phyloP scores from a whole-genome alignment of 176 grass and related monocot genomes.

The Zoysia japonica region DNA sequence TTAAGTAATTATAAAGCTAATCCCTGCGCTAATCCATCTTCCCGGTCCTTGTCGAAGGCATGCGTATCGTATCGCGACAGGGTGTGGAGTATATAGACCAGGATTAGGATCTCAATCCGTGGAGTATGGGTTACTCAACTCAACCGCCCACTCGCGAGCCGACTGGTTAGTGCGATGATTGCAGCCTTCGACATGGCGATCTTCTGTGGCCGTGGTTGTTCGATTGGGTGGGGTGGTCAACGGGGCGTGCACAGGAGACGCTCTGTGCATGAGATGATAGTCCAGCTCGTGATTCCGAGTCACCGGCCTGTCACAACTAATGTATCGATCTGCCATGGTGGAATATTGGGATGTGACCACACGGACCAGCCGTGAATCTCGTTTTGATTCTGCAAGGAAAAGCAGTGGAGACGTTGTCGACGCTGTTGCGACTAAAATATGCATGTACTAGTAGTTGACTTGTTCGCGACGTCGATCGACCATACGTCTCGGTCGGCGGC shows the following conservation, averaged over 20 bases:
- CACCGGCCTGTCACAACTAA: no score
- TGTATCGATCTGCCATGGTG: background rate
- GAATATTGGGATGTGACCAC: background rate
- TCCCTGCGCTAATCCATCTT: background rate
- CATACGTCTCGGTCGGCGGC: constrained; percentile 13
- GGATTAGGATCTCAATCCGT: no score
- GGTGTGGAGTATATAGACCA: background rate
- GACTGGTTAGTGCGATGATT: constrained; percentile 43
- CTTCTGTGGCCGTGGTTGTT: constrained; percentile 1
- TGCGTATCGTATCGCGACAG: no score
- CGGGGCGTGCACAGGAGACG: background rate
- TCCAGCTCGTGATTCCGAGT: no score
- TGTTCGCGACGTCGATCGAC: background rate
- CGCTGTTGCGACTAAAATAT: background rate
- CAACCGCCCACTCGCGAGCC: constrained; percentile 31
- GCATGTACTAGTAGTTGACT: constrained; percentile 20
- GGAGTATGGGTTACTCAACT: constrained; percentile 22
- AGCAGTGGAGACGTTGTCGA: background rate
- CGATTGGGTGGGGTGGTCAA: constrained; percentile 36
- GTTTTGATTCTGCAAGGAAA: background rate
- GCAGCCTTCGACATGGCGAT: constrained; percentile 39
- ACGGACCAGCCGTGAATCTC: background rate
- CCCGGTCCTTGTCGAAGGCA: background rate
- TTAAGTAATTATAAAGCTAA: background rate
- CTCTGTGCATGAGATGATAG: background rate